Base-by-base conservation (phyloP, 108 stramenopile species). In the Fragilaria crotonensis region DNA sequence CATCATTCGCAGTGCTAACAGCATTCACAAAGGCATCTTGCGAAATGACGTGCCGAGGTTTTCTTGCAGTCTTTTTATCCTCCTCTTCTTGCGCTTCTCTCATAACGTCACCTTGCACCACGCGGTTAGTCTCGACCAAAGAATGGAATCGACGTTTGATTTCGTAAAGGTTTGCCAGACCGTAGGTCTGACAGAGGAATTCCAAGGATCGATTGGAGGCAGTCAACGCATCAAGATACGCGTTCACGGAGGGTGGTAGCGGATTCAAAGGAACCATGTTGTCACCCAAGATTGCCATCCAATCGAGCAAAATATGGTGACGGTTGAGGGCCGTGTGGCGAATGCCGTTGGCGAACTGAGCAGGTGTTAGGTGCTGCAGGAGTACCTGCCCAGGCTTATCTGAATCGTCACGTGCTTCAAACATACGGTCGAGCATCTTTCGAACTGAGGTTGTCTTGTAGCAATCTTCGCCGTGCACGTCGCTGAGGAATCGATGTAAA, bases 121-220 rank as follows among this genome's bases (percentile, higher is more conserved):
- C 41, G 7, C 46, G 52, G 23, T 60, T 63, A 0, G 60, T 59
- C 49, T 69, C 68, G 19, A 77, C 75, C 36, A 90, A 53, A 17
- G 84, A 84, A 66, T 86, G 90, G 60, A 88, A 92, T 33, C 83
- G 72, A 19, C 90, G 80, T 45, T 85, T 78, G 27, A 92, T 76
- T 61, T 92, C 90, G 52, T 82, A 92, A 29, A 81, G 46, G 60
- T 78, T 63, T 14, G 66, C 63, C 64, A 77, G 46, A 20, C 25
- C 28, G 30, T 72, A 74, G 25, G 58, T 32, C 22, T 71, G 55
- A 53, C 66, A 79, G 23, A 78, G 30, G 48, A 52, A 52, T 50
- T 77, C 62, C 41, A 76, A 76, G 4, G 58, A 70, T 25, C 36
- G 18, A 52, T 44, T 59, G 5, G 71, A 64, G 1, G 57, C 33